Conservation (phyloP, 164 flowering plant genomes). For the Paratinospora sagittata region DNA sequence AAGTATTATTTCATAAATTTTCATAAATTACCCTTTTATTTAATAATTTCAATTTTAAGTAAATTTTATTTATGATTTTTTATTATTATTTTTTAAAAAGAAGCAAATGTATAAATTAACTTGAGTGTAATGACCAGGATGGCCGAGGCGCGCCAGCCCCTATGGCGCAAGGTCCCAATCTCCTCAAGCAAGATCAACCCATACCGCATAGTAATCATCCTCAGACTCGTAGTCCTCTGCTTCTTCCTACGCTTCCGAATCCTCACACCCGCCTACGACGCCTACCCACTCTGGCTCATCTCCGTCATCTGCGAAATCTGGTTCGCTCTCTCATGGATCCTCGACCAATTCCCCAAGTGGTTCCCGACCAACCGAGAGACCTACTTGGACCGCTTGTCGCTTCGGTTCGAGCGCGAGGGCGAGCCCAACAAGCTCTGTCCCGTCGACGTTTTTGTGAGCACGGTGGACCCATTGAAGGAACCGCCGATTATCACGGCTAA, state of each 20-base stretch:
- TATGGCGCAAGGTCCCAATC: constrained; percentile 86
- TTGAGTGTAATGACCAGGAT: constrained; percentile 30
- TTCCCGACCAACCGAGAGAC: constrained; percentile 78
- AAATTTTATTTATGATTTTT: too few species aligned
- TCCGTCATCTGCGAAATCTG: constrained; percentile 94
- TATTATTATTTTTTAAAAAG: too few species aligned
- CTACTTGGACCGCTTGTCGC: constrained; percentile 78
- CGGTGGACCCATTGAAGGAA: constrained; percentile 56
- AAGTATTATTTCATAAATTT: too few species aligned
- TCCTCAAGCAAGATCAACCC: constrained; percentile 84
- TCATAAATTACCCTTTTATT: too few species aligned
- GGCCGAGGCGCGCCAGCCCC: constrained; percentile 92
- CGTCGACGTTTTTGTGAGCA: constrained; percentile 52
- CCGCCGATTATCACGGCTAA: constrained; percentile 67
- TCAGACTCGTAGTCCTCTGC: constrained; percentile 57
- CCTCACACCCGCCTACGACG: constrained; percentile 76
- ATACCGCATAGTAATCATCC: constrained; percentile 80
- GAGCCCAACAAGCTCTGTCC: constrained; percentile 35
- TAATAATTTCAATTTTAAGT: too few species aligned
- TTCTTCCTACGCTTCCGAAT: constrained; percentile 88
- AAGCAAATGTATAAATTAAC: too few species aligned
- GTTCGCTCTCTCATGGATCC: constrained; percentile 95
- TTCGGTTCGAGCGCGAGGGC: constrained; percentile 81
- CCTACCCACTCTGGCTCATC: constrained; percentile 81
- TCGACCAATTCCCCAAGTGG: constrained; percentile 98